These are phyloP conservation scores for Pseudonitzschia delicatissima DNA, from an alignment of 108 stramenopile species.

Conservation along the genomic window DNA sequence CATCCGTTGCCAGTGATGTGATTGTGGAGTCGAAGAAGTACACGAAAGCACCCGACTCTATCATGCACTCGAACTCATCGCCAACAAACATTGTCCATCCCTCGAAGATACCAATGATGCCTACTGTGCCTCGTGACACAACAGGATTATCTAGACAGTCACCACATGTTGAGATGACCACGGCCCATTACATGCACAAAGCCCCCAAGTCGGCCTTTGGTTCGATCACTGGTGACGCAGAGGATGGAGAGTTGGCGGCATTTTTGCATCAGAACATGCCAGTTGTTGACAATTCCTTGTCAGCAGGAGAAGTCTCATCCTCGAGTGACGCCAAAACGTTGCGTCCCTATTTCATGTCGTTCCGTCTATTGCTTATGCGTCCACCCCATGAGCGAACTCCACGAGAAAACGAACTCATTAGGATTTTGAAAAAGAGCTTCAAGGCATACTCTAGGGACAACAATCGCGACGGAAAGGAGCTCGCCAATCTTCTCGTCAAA, in stretches of 20 bases:
- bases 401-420: slow-evolving; percentile 51
- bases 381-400: slow-evolving; percentile 42
- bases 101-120: neutral
- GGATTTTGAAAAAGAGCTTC: slow-evolving; percentile 58
- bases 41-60: no score
- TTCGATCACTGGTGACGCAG: slow-evolving; percentile 12
- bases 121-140: neutral
- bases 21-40: neutral
- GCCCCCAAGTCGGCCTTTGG: neutral
- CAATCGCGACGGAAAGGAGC: slow-evolving; percentile 34
- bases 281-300: neutral
- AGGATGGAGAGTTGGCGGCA: slow-evolving; percentile 56
- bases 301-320: slow-evolving; percentile 21
- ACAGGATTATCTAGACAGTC: neutral
- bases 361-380: slow-evolving; percentile 64
- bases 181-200: slow-evolving; percentile 1
- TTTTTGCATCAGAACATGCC: slow-evolving; percentile 71
- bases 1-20: neutral
- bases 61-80: no score
- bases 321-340: slow-evolving; percentile 14
- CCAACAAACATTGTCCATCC: neutral
- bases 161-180: neutral
- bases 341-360: slow-evolving; percentile 47
- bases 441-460: slow-evolving; percentile 42
- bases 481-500: slow-evolving; percentile 45